Percentiles rank a stretch among this genome's conserved stretches.
Conservation (phyloP, 164 flowering plant genomes). For the Echeveria elegans region DNA sequence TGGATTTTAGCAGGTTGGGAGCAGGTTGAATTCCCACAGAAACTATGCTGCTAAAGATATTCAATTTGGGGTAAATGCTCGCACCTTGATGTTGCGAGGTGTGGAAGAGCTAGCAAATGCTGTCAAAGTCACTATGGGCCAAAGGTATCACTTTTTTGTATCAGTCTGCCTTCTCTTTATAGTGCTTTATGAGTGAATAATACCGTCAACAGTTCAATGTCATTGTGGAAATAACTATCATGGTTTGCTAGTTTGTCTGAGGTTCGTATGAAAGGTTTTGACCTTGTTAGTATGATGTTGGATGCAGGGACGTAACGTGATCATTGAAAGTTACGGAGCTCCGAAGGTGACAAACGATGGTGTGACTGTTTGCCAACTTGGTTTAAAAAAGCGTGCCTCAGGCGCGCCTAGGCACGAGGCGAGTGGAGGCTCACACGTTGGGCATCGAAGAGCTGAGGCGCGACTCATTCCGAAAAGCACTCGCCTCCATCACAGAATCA, state of each 20-base stretch:
- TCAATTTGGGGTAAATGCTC: slow-evolving; percentile 82
- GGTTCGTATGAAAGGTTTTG: background rate
- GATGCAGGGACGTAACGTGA: slow-evolving; percentile 6
- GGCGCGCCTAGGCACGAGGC: too few relatives aligned
- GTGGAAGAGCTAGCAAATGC: slow-evolving; percentile 97
- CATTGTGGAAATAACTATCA: too few relatives aligned
- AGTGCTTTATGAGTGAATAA: too few relatives aligned
- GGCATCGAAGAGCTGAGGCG: too few relatives aligned
- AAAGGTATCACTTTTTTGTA: slow-evolving; percentile 54
- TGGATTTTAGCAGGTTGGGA: slow-evolving; percentile 32
- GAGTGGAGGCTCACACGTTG: too few relatives aligned
- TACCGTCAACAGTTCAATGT: too few relatives aligned
- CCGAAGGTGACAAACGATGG: slow-evolving; percentile 28
- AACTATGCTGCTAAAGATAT: slow-evolving; percentile 94
- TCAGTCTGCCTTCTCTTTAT: too few relatives aligned
- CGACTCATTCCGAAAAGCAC: too few relatives aligned
- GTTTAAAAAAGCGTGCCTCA: too few relatives aligned
- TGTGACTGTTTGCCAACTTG: too few relatives aligned
- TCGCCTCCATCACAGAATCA: too few relatives aligned
- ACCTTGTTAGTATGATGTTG: background rate
- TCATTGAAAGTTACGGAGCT: slow-evolving; percentile 20
- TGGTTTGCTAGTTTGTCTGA: background rate
- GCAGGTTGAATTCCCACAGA: slow-evolving; percentile 71
- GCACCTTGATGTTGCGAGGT: slow-evolving; percentile 87
- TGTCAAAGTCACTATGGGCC: slow-evolving; percentile 96